Evolutionary conservation across 805 yeast genomes (phyloP), one percentile per base, ranked within the genome.

Genomic region (Starmerella tilneyi): DNA sequence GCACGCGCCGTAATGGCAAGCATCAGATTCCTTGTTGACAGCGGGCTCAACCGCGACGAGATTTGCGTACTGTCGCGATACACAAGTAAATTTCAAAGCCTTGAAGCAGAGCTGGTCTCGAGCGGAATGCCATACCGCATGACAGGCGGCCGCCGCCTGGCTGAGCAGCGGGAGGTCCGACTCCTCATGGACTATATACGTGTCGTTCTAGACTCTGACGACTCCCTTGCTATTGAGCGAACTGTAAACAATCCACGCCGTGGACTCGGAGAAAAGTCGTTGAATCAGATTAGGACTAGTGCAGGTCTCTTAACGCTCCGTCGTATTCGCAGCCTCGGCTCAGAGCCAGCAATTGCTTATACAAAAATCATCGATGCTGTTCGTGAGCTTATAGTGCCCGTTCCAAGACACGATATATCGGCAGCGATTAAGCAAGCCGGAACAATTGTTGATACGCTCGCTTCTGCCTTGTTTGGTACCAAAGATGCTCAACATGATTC

Each of bases 101-200:
- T 86, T 8, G 96, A 86, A 57, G 72, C 71, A 26, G 81, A 75
- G 16, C 63, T 89, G 20, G 67, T 75, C 1, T 68, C 64, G 39
- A 59, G 62, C 2, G 65, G 72, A 4, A 71, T 86, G 2, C 86
- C 92, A 0, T 82, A 83, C 55, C 63, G 64, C 8, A 71, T 86
- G 47, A 68, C 81, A 0, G 78, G 79, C 43, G 96, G 96, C 0
- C 69, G 68, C 35, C 79, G 85, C 1, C 83, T 85, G 56, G 84
- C 94, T 89, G 84, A 81, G 32, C 62, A 80, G 32, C 74, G 73
- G 45, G 94, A 84, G 56, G 78, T 84, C 13, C 66, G 69, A 19
- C 63, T 74, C 0, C 69, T 83, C 46, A 49, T 85, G 34, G 82
- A 80, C 56, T 76, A 78, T 52, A 57, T 89, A 22, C 70, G 85